Conservation (phyloP, 345 rosid genomes). For the Nasturtium officinale region DNA sequence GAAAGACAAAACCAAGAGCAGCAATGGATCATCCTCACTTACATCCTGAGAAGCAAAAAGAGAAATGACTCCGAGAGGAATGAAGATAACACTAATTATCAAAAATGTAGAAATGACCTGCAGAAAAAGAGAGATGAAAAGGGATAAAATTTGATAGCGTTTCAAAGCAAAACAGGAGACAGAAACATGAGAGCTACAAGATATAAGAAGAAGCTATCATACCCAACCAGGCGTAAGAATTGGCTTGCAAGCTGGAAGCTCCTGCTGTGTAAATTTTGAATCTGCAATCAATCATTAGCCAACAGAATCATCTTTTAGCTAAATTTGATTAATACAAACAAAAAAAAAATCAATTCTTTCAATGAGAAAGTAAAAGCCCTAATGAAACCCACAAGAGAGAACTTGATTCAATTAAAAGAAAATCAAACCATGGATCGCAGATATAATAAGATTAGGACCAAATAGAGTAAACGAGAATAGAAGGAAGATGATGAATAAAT, state of each 20-base stretch:
- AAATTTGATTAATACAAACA: neutral
- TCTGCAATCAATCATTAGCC: slow-evolving; percentile 52
- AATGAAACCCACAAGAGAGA: neutral
- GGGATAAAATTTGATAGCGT: neutral
- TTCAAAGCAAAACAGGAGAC: slow-evolving; percentile 1
- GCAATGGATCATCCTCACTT: slow-evolving; percentile 39
- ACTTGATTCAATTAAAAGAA: slow-evolving; percentile 6
- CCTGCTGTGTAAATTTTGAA: slow-evolving; percentile 93
- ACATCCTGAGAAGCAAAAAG: slow-evolving; percentile 88
- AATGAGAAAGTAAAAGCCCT: neutral
- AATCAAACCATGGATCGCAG: neutral
- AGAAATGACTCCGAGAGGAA: slow-evolving; percentile 91
- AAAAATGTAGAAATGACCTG: slow-evolving; percentile 86
- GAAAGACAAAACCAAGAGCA: neutral
- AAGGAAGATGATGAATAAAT: slow-evolving; percentile 9
- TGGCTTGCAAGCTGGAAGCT: slow-evolving; percentile 99
- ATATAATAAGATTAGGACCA: neutral
- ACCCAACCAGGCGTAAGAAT: slow-evolving; percentile 98
- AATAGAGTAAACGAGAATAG: neutral
- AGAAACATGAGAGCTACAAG: neutral
- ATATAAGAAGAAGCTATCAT: slow-evolving; percentile 48
- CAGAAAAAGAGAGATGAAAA: slow-evolving; percentile 11
- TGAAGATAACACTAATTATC: slow-evolving; percentile 82
- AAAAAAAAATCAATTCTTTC: neutral
- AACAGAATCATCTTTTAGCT: slow-evolving; percentile 15